Base-by-base conservation (phyloP, 768 basidiomycete genomes). In the Leccinum rimulosum region DNA sequence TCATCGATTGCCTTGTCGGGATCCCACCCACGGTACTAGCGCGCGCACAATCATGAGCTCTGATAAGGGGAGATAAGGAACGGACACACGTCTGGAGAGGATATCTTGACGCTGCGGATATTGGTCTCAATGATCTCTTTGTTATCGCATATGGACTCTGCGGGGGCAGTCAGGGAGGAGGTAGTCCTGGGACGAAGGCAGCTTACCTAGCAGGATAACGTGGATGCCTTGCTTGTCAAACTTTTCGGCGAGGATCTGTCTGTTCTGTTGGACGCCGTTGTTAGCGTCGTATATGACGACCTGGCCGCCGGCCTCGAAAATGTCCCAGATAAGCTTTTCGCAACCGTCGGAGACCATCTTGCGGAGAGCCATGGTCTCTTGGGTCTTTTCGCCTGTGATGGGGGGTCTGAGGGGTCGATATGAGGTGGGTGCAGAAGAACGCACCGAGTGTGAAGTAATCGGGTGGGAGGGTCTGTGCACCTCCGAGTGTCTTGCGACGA, bases 271-370 rank as follows among this genome's bases (percentile, higher is more conserved):
- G 7, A 84, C 85, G 1, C 94, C 94, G 66, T 98, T 98, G 70
- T 99, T 99, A 30, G 97, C 97, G 71, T 99, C 97, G 76, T 98
- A 98, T 62, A 99, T 95, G 38, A 96, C 93, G 27, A 98, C 95
- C 73, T 99, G 97, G 0, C 96, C 97, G 6, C 93, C 89, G 3
- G 74, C 75, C 59, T 82, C 80, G 74, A 96, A 98, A 75, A 90
- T 97, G 62, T 93, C 85, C 84, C 85, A 88, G 45, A 98, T 93
- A 51, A 88, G 78, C 71, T 90, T 82, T 75, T 98, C 95, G 62
- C 97, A 91, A n/a, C 89, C 92, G 1, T 82, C 80, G 47, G 87
- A 84, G 62, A 96, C 84, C 66, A 80, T 83, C 65, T 84, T 80
- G 54, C 97, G 79, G 47, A 98, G 76, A 36, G 80, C 83, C 56